Conservation (phyloP, 2,329 filamentous ascomycete genomes). For the Davidsoniella virescens region DNA sequence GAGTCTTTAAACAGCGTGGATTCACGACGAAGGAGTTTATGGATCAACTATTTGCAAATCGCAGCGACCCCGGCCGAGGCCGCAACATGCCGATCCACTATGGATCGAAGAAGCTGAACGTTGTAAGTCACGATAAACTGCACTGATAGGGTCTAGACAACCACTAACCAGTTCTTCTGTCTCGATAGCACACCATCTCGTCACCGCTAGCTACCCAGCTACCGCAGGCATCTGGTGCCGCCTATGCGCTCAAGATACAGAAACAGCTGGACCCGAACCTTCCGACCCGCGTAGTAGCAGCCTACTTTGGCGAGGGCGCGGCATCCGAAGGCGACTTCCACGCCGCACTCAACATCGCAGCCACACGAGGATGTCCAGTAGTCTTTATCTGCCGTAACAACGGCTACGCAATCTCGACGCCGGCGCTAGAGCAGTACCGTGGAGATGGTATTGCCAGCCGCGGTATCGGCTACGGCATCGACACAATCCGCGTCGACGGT, state of each 20-base stretch:
- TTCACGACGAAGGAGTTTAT: conserved; percentile 83
- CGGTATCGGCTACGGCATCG: conserved; percentile 82
- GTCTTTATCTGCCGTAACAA: conserved; percentile 90
- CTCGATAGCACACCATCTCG: conserved; percentile 55
- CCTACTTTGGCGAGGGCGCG: conserved; percentile 83
- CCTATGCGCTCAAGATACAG: conserved; percentile 75
- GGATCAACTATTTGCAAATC: conserved; percentile 85
- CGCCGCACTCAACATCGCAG: conserved; percentile 77
- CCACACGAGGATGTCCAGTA: conserved; percentile 72
- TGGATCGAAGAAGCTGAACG: conserved; percentile 66
- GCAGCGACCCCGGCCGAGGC: conserved; percentile 60
- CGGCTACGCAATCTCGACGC: conserved; percentile 79
- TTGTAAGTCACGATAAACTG: conserved; percentile 37
- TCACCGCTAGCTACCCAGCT: conserved; percentile 79
- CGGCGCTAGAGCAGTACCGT: conserved; percentile 78
- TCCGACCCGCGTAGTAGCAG: conserved; percentile 54
- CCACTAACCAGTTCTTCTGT: neutral
- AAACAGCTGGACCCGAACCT: conserved; percentile 52
- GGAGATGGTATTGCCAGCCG: conserved; percentile 81
- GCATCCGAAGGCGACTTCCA: conserved; percentile 88
- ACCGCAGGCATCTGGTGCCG: conserved; percentile 73
- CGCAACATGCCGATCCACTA: conserved; percentile 98
- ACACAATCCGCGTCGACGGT: conserved; percentile 83
- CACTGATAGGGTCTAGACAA: neutral
- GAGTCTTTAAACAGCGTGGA: conserved; percentile 77